Evolutionary conservation across 2,329 filamentous ascomycete genomes (phyloP), one percentile per base, ranked within the genome.

Genomic region (Triangularia verruculosa): DNA sequence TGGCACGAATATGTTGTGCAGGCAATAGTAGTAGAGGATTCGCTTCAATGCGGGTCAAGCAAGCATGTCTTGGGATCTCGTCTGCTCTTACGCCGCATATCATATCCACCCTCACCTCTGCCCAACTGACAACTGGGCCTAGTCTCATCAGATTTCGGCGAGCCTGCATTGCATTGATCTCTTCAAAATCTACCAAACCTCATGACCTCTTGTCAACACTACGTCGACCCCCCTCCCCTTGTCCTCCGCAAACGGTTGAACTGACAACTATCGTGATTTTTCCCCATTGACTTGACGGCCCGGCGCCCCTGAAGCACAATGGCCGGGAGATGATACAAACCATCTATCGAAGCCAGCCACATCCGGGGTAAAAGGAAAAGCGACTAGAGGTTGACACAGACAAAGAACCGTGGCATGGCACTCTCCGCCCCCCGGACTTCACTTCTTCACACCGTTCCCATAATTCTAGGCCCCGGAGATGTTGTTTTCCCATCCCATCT

Each of bases 241-340:
- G 30, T 11, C 56, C 15, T 32, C 56, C 17, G 56, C 56, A 25
- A 17, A 15, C 55, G 39, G 56, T 15, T 34, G 39, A 43, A 32
- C 20, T 58, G 56, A 47, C 30, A 15, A n/a, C 5, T 28, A 4
- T 11, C 25, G 22, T 34, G 5, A 9, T 20, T 13, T 53, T 54
- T 12, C 6, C 24, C 39, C 25, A 43, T 27, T 39, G n/a, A 27
- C 39, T 27, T 25, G 6, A 24, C 56, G 56, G 56, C 56, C 56
- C 30, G 56, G 56, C 27, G 17, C 56, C 56, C 56, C 56, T 58
- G 13, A 58, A 58, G 20, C 22, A n/a, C 30, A 58, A 58, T 27
- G 56, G 56, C 22, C 30, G 56, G 56, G 17, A 58, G 30, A 25
- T 32, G 39, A 24, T 47, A 27, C 28, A 24, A 24, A 47, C 30